These are phyloP conservation scores for Penicillium waksmanii DNA, from an alignment of 495 filamentous ascomycete genomes.

Conservation along the genomic window DNA sequence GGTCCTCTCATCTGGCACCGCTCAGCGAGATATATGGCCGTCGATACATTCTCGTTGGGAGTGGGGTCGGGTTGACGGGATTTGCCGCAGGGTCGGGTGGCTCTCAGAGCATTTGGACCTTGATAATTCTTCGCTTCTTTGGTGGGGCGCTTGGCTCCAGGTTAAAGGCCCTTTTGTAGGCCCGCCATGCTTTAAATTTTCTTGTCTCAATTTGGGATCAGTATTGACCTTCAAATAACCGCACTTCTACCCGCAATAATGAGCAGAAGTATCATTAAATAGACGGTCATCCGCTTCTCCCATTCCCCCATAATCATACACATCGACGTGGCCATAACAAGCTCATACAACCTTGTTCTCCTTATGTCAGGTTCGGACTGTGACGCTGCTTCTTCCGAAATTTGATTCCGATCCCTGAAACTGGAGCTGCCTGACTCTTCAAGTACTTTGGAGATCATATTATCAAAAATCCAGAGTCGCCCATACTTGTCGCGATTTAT, in stretches of 20 bases:
- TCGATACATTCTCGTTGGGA: conserved; percentile 40
- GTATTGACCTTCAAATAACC: neutral
- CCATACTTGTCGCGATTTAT: conserved; percentile 12
- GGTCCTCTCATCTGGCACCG: conserved; percentile 47
- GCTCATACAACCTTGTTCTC: conserved; percentile 11
- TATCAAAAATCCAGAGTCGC: conserved; percentile 18
- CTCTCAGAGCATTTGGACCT: conserved; percentile 56
- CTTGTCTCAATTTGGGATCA: no score
- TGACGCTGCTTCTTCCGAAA: neutral
- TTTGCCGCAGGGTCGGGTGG: conserved; percentile 62
- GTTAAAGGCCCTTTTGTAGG: no score
- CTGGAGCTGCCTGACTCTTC: conserved; percentile 1
- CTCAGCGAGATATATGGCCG: conserved; percentile 59
- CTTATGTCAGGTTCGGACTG: neutral
- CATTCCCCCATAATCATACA: conserved; percentile 28
- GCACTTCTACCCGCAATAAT: neutral
- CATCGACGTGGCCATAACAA: conserved; percentile 21
- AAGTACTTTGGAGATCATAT: conserved; percentile 11
- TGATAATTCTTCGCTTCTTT: conserved; percentile 67
- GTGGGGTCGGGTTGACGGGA: conserved; percentile 53
- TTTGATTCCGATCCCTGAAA: neutral
- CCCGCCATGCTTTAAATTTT: conserved; percentile 23
- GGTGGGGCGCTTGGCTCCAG: conserved; percentile 59
- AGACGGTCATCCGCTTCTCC: conserved; percentile 20
- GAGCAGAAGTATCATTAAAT: conserved; percentile 5